phyloP scores from a whole-genome alignment of 1,284 basidiomycete species.

The Sporisorium reilianum region DNA sequence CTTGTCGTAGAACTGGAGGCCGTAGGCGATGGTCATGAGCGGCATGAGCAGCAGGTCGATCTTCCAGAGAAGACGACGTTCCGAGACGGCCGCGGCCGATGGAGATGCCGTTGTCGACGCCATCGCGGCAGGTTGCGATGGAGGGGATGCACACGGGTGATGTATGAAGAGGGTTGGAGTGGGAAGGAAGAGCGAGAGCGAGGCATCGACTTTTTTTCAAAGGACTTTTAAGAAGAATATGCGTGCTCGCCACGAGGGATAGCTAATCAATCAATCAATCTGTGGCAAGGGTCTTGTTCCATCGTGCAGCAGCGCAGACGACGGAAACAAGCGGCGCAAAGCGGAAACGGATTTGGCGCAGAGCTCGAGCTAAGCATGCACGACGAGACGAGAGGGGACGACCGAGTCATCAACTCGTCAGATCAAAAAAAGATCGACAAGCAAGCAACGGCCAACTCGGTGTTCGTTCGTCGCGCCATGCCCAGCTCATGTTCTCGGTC shows the following conservation, averaged over 20 bases:
- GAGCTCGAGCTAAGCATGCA: too few relatives aligned
- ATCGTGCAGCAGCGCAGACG: not conserved
- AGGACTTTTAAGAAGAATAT: too few relatives aligned
- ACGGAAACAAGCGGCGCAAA: slow-evolving; percentile 15
- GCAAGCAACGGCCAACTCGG: too few relatives aligned
- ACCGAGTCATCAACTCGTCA: too few relatives aligned
- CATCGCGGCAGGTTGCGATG: not conserved
- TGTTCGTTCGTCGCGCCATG: too few relatives aligned
- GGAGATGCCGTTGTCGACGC: slow-evolving; percentile 1
- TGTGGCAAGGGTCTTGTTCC: slow-evolving; percentile 4
- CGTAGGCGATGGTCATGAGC: slow-evolving; percentile 71
- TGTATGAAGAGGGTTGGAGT: not conserved
- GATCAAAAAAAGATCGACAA: too few relatives aligned
- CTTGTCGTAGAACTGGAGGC: slow-evolving; percentile 73
- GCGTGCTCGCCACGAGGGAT: slow-evolving; percentile 12
- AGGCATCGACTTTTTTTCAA: too few relatives aligned
- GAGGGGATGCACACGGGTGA: not conserved
- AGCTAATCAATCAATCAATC: not conserved
- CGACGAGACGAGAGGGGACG: too few relatives aligned
- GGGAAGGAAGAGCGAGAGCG: not conserved
- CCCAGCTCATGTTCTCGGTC: too few relatives aligned
- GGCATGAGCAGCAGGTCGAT: slow-evolving; percentile 69
- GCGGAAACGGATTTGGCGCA: slow-evolving; percentile 10
- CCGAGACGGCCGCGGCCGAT: slow-evolving; percentile 20
- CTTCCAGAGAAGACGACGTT: slow-evolving; percentile 48